phyloP scores from a whole-genome alignment of 208 protist species.

The Acanthamoeba sp. region DNA sequence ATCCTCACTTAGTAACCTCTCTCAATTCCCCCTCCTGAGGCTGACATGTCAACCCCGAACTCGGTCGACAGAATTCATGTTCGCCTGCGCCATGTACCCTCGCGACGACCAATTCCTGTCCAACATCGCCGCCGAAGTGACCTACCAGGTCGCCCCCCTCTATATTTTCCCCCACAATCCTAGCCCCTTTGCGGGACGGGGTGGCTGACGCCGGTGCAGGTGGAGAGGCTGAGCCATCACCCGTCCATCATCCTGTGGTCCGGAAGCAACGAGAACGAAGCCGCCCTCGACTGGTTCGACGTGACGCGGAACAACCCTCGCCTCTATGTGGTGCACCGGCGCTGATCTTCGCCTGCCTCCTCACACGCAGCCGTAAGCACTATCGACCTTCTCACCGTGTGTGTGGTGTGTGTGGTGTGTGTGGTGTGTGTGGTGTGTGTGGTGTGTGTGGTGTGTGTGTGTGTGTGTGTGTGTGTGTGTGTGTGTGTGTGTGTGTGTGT shows the following conservation, averaged over 20 bases:
- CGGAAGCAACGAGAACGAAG: constrained; percentile 92
- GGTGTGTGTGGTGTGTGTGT: background rate
- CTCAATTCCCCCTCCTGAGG: background rate
- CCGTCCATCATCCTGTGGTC: constrained; percentile 88
- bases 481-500: too few species aligned
- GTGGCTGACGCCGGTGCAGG: too few species aligned
- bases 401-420: too few species aligned
- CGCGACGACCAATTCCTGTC: constrained; percentile 82
- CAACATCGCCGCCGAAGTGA: constrained; percentile 78
- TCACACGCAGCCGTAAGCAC: too few species aligned
- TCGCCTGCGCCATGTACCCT: constrained; percentile 89
- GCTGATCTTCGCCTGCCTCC: too few species aligned
- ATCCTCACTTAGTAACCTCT: too few species aligned
- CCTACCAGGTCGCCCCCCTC: constrained; percentile 78
- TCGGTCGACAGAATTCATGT: constrained; percentile 83
- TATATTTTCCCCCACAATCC: too few species aligned
- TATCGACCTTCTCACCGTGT: too few species aligned
- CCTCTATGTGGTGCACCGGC: constrained; percentile 71
- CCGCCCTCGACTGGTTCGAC: constrained; percentile 70
- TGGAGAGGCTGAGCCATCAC: constrained; percentile 85
- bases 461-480: too few species aligned
- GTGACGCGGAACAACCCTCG: background rate
- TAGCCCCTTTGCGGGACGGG: too few species aligned
- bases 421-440: too few species aligned
- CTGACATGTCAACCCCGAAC: background rate